Evolutionary conservation across 441 rosid genomes (phyloP), one percentile per base, ranked within the genome.

Genomic region (Pelargonium fulgidum): DNA sequence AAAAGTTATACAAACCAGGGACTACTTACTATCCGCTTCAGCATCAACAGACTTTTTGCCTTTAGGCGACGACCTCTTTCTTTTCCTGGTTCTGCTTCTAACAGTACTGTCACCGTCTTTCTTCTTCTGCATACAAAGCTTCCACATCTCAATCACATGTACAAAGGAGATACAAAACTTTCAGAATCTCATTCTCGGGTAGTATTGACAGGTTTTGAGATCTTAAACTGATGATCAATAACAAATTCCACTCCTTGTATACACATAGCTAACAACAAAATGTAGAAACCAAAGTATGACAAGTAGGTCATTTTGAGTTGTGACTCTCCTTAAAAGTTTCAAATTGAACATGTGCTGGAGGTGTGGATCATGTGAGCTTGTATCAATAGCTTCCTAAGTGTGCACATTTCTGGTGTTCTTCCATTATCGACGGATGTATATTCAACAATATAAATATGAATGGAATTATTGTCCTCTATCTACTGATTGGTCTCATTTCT

Each of bases 21-120:
- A 70, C 36, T 13, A 68, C 65, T 61, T 39, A 71, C 12, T 65
- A 70, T 52, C 70, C 6, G 72, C 17, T 62, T 59, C 78, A 0
- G 70, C 67, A 65, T 24, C 29, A 1, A 2, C 29, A 24, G 56
- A 41, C 10, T 13, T n/a, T 50, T 78, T 79, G 16, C 70, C 69
- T 64, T 76, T 20, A 64, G 71, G n/a, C n/a, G n/a, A n/a, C 4
- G 80, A 61, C 68, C 87, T 79, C 74, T 83, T 85, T 69, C 86
- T 62, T 71, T 73, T 85, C 78, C 84, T 79, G 70, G 71, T 76
- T 73, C 83, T 77, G 66, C 72, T 81, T 67, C 82, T 74, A 22
- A 56, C 58, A 10, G 67, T n/a, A 67, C 68, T 39, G 10, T 74
- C 76, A 0, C 50, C 79, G 24, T 59, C 82, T 29, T 77, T 77